These are phyloP conservation scores for California macrophylla DNA, from an alignment of 441 rosid species.

Conservation along the genomic window DNA sequence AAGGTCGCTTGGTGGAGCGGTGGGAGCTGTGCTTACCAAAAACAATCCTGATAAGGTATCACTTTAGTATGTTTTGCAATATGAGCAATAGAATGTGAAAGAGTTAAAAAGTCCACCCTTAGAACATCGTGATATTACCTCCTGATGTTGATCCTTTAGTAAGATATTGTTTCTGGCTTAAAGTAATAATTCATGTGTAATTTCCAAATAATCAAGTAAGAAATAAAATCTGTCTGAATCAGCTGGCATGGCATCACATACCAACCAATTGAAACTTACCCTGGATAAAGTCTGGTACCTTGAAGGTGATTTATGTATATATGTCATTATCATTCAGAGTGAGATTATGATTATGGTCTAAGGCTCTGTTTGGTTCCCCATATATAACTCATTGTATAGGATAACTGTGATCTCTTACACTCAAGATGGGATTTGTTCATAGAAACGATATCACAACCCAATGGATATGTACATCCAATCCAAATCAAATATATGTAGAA, in stretches of 20 bases:
- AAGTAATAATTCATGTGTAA: not conserved
- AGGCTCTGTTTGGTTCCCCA: not conserved
- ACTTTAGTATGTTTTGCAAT: slow-evolving; percentile 1
- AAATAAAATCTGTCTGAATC: not conserved
- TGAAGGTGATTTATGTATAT: not conserved
- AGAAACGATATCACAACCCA: not conserved
- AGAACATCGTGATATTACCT: not conserved
- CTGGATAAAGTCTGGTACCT: not conserved
- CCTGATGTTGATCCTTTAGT: slow-evolving; percentile 2
- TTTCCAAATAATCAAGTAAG: not conserved
- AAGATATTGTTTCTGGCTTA: slow-evolving; percentile 1
- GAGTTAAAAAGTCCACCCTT: not conserved
- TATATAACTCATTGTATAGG: not conserved
- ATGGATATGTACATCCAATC: not conserved
- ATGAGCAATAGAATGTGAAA: not conserved
- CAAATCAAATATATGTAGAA: not conserved
- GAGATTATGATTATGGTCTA: not conserved
- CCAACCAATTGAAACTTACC: not conserved
- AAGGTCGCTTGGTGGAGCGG: slow-evolving; percentile 98
- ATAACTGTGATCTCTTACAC: not conserved
- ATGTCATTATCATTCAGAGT: not conserved
- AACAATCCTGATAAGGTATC: slow-evolving; percentile 84
- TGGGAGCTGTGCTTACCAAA: slow-evolving; percentile 73
- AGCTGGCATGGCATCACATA: not conserved
- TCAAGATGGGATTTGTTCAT: not conserved